These are phyloP conservation scores for Pseudoturritis turrita DNA, from an alignment of 345 rosid species.

Conservation along the genomic window DNA sequence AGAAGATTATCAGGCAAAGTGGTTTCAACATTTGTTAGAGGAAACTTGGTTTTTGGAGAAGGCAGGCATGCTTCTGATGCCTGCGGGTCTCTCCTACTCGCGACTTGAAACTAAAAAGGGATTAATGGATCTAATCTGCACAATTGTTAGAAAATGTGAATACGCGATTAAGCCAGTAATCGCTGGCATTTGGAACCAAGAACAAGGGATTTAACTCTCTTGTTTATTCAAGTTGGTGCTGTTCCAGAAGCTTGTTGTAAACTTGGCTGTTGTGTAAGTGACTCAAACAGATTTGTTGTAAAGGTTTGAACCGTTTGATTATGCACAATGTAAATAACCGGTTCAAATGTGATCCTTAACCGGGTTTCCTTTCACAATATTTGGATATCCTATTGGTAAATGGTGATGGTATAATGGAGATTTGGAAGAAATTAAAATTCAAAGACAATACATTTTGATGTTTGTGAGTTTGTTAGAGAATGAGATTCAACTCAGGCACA, in stretches of 20 bases:
- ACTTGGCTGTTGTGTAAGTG: neutral
- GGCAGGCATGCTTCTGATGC: slow-evolving; percentile 80
- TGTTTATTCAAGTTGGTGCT: neutral
- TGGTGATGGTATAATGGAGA: neutral
- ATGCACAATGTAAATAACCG: neutral
- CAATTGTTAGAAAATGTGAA: neutral
- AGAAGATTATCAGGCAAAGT: slow-evolving; percentile 74
- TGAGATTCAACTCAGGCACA: neutral
- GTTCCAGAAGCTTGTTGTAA: slow-evolving; percentile 14
- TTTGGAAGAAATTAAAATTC: neutral
- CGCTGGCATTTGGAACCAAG: neutral
- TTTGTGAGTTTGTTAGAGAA: neutral
- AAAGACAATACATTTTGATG: neutral
- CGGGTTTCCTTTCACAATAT: neutral
- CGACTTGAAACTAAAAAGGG: slow-evolving; percentile 26
- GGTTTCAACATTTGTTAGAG: slow-evolving; percentile 74
- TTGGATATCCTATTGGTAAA: neutral
- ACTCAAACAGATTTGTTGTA: neutral
- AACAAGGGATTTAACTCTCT: neutral
- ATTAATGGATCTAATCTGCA: neutral
- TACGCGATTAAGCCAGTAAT: neutral
- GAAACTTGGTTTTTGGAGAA: slow-evolving; percentile 78
- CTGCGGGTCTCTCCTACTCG: slow-evolving; percentile 68
- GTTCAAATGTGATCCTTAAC: neutral
- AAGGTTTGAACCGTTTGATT: neutral